Evolutionary conservation across 179 eudicot species (phyloP), one percentile per base, ranked within the genome.

Genomic region (Pouteria campechiana): DNA sequence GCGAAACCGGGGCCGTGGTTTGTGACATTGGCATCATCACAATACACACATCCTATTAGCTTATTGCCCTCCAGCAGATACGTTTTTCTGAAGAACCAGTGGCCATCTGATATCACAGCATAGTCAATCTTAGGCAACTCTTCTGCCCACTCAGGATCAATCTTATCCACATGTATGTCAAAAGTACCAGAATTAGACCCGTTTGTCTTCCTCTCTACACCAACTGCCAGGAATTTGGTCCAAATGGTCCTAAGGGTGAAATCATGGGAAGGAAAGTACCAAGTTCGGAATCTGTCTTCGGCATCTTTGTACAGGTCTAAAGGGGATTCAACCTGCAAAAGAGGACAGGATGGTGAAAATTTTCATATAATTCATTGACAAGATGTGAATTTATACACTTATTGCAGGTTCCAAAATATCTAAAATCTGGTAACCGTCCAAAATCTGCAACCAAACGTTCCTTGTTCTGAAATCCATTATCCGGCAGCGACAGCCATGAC

Each of bases 11-110:
- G 61, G 22, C 61, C 74, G 1, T 30, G 32, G 9, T 72, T 51
- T 0, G 63, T 56, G 22, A 73, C 41, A 6, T 69, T 72, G 17
- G 66, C 70, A 3, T 75, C 68, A 0, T 46, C 27, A 67, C 92
- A 73, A 29, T 68, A 78, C 0, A 75, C 70, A 30, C 95, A 75
- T 10, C 92, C 92, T 0, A 61, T 54, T 18, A 77, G n/a, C 2
- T 41, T 54, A 23, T 29, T 62, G 1, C 50, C 32, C 10, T 74
- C 33, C 38, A 76, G 63, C 2, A 80, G 25, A 55, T 74, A 69
- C 44, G 69, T 54, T 31, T 49, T 54, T 21, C 85, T 36, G 62
- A 79, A 72, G 61, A 84, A 68, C 92, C 95, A 84, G 39, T 77
- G 84, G 10, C 57, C 85, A 15, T 35, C 55, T 1, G 86, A 77